These are phyloP conservation scores for Sugiyamaella mastotermitis DNA, from an alignment of 805 yeast genomes.

Conservation along the genomic window DNA sequence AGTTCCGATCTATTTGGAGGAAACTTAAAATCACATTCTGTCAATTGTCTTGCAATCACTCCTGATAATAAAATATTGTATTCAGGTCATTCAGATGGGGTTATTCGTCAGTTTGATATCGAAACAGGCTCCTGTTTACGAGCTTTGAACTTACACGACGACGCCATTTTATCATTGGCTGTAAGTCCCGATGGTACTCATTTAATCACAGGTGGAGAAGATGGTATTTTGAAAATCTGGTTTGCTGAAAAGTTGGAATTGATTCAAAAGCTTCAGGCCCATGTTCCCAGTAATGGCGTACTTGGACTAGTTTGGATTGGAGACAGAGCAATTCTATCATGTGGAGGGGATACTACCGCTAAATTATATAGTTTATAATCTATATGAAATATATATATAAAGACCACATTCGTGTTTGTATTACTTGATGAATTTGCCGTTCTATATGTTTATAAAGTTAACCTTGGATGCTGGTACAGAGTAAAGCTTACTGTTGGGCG, in stretches of 20 bases:
- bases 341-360: constrained; percentile 9
- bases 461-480: no score
- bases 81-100: constrained; percentile 16
- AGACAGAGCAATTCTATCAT: constrained; percentile 4
- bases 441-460: no score
- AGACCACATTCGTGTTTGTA: no score
- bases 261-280: constrained; percentile 6
- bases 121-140: constrained; percentile 6
- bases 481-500: no score
- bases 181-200: constrained; percentile 8
- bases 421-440: no score
- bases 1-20: no score
- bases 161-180: constrained; percentile 6
- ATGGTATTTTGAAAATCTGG: constrained; percentile 16
- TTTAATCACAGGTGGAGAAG: constrained; percentile 16
- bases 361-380: constrained; percentile 1
- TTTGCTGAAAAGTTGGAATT: constrained; percentile 1
- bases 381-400: no score
- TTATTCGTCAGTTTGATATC: constrained; percentile 14
- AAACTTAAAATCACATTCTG: no score
- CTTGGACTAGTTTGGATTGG: constrained; percentile 9
- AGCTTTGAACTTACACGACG: constrained; percentile 6
- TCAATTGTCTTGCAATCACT: no score
- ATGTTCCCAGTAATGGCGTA: constrained; percentile 7
- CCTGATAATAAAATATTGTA: background rate